These are phyloP conservation scores for Pseudogymnoascus verrucosus DNA, from an alignment of 2,329 filamentous ascomycete species.

Conservation along the genomic window DNA sequence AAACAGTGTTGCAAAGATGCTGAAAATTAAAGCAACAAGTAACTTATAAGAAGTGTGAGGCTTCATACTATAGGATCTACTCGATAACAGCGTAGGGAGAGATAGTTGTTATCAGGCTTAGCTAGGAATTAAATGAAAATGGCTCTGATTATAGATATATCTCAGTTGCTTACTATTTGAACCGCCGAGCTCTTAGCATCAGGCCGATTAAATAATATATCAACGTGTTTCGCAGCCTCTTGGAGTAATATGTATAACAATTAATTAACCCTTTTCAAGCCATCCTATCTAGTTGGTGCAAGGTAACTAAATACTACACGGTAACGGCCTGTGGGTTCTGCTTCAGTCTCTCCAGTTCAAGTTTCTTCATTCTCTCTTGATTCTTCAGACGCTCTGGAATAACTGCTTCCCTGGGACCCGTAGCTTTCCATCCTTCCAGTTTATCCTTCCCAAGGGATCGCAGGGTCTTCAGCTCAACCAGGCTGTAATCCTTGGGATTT, in stretches of 20 bases:
- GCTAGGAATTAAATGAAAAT: background rate
- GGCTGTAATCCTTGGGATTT: constrained; percentile 34
- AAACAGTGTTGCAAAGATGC: background rate
- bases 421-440: constrained; percentile 41
- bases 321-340: constrained; percentile 4
- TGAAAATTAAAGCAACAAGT: background rate
- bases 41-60: background rate
- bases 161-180: background rate
- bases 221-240: background rate
- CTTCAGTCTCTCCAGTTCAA: constrained; percentile 32
- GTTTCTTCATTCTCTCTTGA: constrained; percentile 36
- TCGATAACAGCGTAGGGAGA: background rate
- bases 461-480: constrained; percentile 46
- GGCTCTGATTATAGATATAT: background rate
- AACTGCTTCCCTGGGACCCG: constrained; percentile 34
- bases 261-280: background rate
- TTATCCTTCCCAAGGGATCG: constrained; percentile 37
- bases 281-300: background rate
- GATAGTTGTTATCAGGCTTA: background rate
- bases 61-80: background rate
- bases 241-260: background rate
- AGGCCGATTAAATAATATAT: background rate
- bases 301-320: background rate
- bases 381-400: constrained; percentile 38
- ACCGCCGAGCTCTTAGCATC: background rate